Base-by-base conservation (phyloP, 306 rosid species). In the Carpinus fangiana region DNA sequence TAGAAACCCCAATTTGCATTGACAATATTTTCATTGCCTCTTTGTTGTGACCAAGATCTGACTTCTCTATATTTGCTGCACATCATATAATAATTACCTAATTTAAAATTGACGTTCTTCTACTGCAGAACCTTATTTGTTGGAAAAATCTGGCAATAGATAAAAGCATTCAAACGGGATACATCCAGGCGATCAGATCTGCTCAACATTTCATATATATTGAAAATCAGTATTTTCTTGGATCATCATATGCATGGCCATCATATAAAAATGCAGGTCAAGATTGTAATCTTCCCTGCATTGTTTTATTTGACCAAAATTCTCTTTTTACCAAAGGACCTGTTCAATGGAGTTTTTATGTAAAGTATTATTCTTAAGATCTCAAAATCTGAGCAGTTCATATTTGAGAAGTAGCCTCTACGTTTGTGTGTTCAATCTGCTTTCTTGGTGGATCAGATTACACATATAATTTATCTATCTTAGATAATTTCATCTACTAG, bases 241-340 rank as follows among this genome's bases (percentile, higher is more conserved):
- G 99, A 81, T 90, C 99, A 45, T 95, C 99, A 4, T 95, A 90
- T 83, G 97, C 87, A 21, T 95, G 98, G 99, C 98, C 92, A 17
- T 81, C 88, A 12, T 93, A 91, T 83, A 78, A 90, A 82, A 75
- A 90, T 85, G 98, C 99, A 73, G 98, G 98, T 95, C 69, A 80
- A 84, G 78, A 76, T 80, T 53, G 46, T 36, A 78, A 64, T 75
- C 61, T 73, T 66, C 20, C 34, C 23, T 59, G 47, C 80, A 68
- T 41, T 71, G 43, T 73, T 28, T 38, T 74, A 73, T 73, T 76
- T 59, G 53, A 38, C 21, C 43, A 0, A 14, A 31, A 11, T 16
- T 64, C 20, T 64, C 20, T 34, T 20, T 64, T 34, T 34, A 28
- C 65, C 3, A 5, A 17, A 34, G 45, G 1, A 64, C 4, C 46